Percentiles rank a stretch among this genome's conserved stretches.
Evolutionary conservation across 805 yeast species (phyloP).

Genomic region (Teunomyces atbi): DNA sequence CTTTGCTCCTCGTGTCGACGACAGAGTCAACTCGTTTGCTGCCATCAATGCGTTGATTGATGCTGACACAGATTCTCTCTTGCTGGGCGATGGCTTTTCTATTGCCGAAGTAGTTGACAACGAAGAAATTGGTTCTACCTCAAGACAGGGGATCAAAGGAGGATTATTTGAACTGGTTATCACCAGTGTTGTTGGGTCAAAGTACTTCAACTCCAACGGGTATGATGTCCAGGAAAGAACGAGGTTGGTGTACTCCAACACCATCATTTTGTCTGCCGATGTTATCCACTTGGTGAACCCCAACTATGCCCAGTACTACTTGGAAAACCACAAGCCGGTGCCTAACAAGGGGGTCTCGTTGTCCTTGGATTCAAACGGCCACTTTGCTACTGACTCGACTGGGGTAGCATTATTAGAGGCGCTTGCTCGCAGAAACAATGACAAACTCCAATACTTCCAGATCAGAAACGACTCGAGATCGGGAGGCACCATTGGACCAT

Average conservation of each 20-base stretch:
- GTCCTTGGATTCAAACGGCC: slow-evolving; percentile 74
- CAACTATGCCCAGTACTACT: slow-evolving; percentile 63
- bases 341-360: slow-evolving; percentile 76
- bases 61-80: slow-evolving; percentile 22
- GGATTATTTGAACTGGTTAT: slow-evolving; percentile 67
- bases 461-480: slow-evolving; percentile 81
- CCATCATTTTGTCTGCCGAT: slow-evolving; percentile 79
- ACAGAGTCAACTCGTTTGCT: slow-evolving; percentile 75
- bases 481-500: slow-evolving; percentile 89
- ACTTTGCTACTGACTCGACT: slow-evolving; percentile 78
- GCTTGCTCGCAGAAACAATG: slow-evolving; percentile 63
- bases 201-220: slow-evolving; percentile 17
- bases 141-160: slow-evolving; percentile 82
- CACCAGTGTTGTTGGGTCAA: slow-evolving; percentile 47
- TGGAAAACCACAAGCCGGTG: slow-evolving; percentile 75
- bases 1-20: slow-evolving; percentile 82
- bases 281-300: slow-evolving; percentile 84
- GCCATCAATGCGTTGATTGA: slow-evolving; percentile 61
- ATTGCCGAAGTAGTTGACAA: slow-evolving; percentile 70
- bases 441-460: slow-evolving; percentile 76
- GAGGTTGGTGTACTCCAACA: slow-evolving; percentile 60
- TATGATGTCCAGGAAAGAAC: slow-evolving; percentile 25
- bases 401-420: slow-evolving; percentile 71
- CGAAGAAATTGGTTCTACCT: slow-evolving; percentile 81
- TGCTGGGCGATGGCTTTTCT: slow-evolving; percentile 42